Evolutionary conservation across 2,329 filamentous ascomycete genomes (phyloP).

Genomic region (Nemania abortiva): DNA sequence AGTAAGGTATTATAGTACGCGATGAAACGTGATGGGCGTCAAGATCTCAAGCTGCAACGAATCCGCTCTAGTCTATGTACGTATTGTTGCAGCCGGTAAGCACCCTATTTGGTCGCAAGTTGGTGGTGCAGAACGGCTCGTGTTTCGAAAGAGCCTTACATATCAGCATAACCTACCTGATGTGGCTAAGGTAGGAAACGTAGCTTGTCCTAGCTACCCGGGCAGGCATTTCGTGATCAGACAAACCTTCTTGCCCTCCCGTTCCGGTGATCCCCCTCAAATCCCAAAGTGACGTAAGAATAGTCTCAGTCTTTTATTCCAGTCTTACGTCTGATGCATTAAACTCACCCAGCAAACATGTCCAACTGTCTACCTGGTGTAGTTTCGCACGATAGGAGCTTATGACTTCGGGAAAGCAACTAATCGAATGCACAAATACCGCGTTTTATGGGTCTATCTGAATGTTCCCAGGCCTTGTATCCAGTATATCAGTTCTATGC

Average conservation of each 20-base stretch:
- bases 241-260: not conserved
- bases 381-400: not conserved
- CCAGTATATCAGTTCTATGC: not conserved
- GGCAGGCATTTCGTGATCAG: not conserved
- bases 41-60: slow-evolving; percentile 21
- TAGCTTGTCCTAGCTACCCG: not conserved
- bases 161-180: not conserved
- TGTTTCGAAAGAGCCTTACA: slow-evolving; percentile 21
- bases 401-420: not conserved
- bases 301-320: not conserved
- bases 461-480: not conserved
- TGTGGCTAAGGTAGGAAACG: too few relatives aligned
- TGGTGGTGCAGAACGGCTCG: slow-evolving; percentile 12
- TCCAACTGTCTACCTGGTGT: not conserved
- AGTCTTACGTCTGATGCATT: not conserved
- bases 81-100: slow-evolving; percentile 5
- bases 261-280: not conserved
- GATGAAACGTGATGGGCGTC: slow-evolving; percentile 31
- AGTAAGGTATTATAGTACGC: not conserved
- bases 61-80: not conserved
- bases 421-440: not conserved
- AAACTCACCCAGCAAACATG: not conserved
- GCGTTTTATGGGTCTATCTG: too few relatives aligned
- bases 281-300: not conserved
- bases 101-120: not conserved